Evolutionary conservation across 2,329 filamentous ascomycete genomes (phyloP).

Genomic region (Aspergillus novofumigatus): DNA sequence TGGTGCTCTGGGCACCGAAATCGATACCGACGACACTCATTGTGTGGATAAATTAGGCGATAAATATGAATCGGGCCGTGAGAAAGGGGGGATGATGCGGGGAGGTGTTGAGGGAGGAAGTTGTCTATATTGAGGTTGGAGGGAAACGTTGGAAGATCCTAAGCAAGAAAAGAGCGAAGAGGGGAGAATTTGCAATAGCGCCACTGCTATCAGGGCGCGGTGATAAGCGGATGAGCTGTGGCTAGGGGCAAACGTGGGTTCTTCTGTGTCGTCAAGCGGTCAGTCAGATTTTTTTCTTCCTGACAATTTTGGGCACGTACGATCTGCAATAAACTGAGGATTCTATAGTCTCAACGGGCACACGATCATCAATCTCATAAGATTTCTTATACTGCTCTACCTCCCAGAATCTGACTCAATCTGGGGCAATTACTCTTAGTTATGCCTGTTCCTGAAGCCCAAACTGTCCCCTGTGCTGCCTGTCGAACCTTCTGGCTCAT

Average conservation of each 20-base stretch:
- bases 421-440: not conserved
- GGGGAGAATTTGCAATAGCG: slow-evolving; percentile 39
- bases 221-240: slow-evolving; percentile 23
- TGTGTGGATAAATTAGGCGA: slow-evolving; percentile 30
- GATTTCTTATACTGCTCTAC: not conserved
- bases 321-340: not conserved
- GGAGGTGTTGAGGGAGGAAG: slow-evolving; percentile 4
- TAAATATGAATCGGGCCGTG: slow-evolving; percentile 8
- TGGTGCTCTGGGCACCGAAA: slow-evolving; percentile 94
- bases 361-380: not conserved
- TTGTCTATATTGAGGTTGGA: slow-evolving; percentile 7
- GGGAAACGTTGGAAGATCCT: slow-evolving; percentile 5
- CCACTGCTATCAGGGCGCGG: slow-evolving; percentile 30
- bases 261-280: slow-evolving; percentile 19
- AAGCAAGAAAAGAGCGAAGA: slow-evolving; percentile 18
- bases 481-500: slow-evolving; percentile 41
- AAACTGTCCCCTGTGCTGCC: not conserved
- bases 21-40: slow-evolving; percentile 76
- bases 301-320: not conserved
- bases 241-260: slow-evolving; percentile 20
- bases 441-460: not conserved
- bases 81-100: slow-evolving; percentile 3
- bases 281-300: slow-evolving; percentile 19
- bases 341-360: not conserved
- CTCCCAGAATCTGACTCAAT: not conserved